phyloP scores from a whole-genome alignment of 345 rosid species.

The rapeseed (Brassica napus) region Da-Ae NC_063451.1:38391501-38392000 shows the following conservation, averaged over 20 bases:
- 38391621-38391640: conserved; percentile 98
- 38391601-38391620: conserved; percentile 79
- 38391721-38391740: conserved; percentile 95
- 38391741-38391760: conserved; percentile 91
- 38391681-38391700: not conserved
- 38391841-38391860: not conserved
- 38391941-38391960: conserved; percentile 70
- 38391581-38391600: conserved; percentile 99
- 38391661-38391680: not conserved
- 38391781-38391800: conserved; percentile 80
- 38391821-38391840: conserved; percentile 7
- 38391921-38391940: conserved; percentile 65
- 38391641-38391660: conserved; percentile 72
- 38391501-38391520: conserved; percentile 6
- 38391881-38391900: conserved; percentile 40
- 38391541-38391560: conserved; percentile 10
- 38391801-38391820: conserved; percentile 91
- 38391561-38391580: conserved; percentile 93
- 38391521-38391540: conserved; percentile 3
- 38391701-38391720: not conserved
- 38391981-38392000: conserved; percentile 68
- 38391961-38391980: conserved; percentile 98
- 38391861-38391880: not conserved
- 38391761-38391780: conserved; percentile 77
- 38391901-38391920: conserved; percentile 97